Conservation (phyloP, 2,329 filamentous ascomycete species). For the Penicillium sp. region DNA sequence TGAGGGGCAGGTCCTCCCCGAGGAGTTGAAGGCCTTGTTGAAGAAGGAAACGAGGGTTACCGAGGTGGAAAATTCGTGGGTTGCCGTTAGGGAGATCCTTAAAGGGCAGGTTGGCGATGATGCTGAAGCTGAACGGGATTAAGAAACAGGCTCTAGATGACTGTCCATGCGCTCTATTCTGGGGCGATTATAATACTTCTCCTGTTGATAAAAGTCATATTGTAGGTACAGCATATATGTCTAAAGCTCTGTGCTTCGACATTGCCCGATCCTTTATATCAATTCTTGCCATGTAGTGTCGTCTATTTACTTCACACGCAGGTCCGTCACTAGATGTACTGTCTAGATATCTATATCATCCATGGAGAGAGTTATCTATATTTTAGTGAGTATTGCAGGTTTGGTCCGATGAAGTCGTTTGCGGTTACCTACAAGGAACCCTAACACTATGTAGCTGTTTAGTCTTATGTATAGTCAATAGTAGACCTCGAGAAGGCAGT, state of each 20-base stretch:
- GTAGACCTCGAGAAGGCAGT: no score
- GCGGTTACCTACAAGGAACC: no score
- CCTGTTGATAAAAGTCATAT: not conserved
- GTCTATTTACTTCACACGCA: no score
- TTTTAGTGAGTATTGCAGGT: no score
- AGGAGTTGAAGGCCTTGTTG: conserved; percentile 81
- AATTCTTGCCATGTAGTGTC: no score
- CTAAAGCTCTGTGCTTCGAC: not conserved
- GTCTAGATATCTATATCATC: no score
- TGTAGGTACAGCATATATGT: not conserved
- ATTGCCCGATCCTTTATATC: not conserved
- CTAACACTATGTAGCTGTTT: no score
- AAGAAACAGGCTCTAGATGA: not conserved
- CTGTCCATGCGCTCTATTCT: not conserved
- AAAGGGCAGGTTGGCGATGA: conserved; percentile 41
- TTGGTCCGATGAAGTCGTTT: no score
- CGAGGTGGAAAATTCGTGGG: conserved; percentile 68
- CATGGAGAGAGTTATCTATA: no score
- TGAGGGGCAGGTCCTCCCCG: conserved; percentile 71
- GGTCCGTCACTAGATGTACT: no score
- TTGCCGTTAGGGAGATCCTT: conserved; percentile 76
- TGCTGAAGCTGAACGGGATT: conserved; percentile 65
- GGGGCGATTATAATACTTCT: not conserved
- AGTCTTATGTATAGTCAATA: no score
- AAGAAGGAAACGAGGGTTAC: conserved; percentile 75